Percentiles rank a stretch among this genome's conserved stretches.
These are phyloP conservation scores for Neofusicoccum umdonicola DNA, from an alignment of 2,329 filamentous ascomycete species.

Conservation along the genomic window DNA sequence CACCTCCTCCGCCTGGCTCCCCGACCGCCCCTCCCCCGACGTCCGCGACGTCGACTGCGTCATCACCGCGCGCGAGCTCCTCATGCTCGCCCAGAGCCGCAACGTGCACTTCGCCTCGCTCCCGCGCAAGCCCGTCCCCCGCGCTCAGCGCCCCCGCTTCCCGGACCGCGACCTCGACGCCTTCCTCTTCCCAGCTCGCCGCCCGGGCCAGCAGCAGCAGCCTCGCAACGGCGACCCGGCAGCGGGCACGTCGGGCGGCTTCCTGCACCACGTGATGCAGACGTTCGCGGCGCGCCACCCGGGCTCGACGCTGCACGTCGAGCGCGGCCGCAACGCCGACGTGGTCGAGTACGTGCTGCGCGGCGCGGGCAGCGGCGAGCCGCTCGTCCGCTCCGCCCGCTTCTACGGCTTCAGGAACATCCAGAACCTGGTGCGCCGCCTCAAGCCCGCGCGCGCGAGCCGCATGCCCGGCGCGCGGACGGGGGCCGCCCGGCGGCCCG, in stretches of 20 bases:
- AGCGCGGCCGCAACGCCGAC: conserved; percentile 82
- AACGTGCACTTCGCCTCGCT: conserved; percentile 73
- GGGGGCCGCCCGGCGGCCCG: conserved; percentile 55
- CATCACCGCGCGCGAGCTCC: conserved; percentile 90
- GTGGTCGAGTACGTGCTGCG: conserved; percentile 81
- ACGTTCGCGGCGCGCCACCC: conserved; percentile 69
- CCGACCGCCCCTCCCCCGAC: conserved; percentile 18
- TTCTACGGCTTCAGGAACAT: conserved; percentile 99
- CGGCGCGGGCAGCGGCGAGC: conserved; percentile 26
- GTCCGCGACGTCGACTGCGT: conserved; percentile 95
- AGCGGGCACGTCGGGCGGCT: conserved; percentile 78
- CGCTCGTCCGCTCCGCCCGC: conserved; percentile 57
- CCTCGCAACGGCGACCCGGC: conserved; percentile 37
- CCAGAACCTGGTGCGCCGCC: conserved; percentile 88
- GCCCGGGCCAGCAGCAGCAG: conserved; percentile 30
- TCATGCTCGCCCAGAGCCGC: conserved; percentile 82
- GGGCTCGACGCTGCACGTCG: conserved; percentile 66
- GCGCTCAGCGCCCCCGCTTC: conserved; percentile 56
- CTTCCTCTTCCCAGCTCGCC: conserved; percentile 66
- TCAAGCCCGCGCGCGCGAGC: conserved; percentile 77
- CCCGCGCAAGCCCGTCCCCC: conserved; percentile 56
- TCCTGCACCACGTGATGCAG: conserved; percentile 79
- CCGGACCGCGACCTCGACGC: conserved; percentile 68
- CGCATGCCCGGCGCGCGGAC: conserved; percentile 38
- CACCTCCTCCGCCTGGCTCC: conserved; percentile 72